phyloP scores from a whole-genome alignment of 1,284 basidiomycete species.

The Ustilago curta region DNA sequence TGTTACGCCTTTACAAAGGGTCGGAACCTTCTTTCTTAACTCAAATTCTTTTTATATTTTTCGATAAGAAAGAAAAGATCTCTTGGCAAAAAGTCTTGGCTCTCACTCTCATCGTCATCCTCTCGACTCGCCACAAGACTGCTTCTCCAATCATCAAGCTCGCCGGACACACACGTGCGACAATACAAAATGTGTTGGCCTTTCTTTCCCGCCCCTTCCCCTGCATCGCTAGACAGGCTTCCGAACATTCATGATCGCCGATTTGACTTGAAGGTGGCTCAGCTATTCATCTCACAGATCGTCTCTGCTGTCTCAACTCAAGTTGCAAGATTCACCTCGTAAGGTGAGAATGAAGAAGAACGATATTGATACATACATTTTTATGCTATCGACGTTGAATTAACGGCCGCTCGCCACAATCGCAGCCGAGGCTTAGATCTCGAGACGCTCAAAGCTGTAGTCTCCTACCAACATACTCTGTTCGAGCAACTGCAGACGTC shows the following conservation, averaged over 20 bases:
- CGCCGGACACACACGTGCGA: neutral
- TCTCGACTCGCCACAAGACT: neutral
- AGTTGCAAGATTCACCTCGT: too few species aligned
- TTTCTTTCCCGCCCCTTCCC: neutral
- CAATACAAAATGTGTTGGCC: neutral
- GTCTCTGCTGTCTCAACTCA: neutral
- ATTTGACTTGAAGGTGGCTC: neutral
- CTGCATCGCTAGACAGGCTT: neutral
- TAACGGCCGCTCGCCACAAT: too few species aligned
- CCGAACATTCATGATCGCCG: neutral
- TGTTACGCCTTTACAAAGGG: constrained; percentile 14
- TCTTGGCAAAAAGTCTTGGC: constrained; percentile 37
- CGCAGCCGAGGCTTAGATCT: too few species aligned
- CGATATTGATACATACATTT: neutral
- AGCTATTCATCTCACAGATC: too few species aligned
- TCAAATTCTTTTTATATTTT: neutral
- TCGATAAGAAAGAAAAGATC: constrained; percentile 27
- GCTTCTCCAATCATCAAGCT: constrained; percentile 2
- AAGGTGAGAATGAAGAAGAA: neutral
- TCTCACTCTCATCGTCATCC: neutral
- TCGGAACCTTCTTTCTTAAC: neutral
- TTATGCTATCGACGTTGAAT: neutral
- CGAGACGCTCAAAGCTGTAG: constrained; percentile 49
- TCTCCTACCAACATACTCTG: constrained; percentile 56
- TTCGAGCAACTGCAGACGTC: constrained; percentile 39